Evolutionary conservation across 1,139 yeast genomes (phyloP), one percentile per base, ranked within the genome.

Genomic region (Kodamaea derodonti): DNA sequence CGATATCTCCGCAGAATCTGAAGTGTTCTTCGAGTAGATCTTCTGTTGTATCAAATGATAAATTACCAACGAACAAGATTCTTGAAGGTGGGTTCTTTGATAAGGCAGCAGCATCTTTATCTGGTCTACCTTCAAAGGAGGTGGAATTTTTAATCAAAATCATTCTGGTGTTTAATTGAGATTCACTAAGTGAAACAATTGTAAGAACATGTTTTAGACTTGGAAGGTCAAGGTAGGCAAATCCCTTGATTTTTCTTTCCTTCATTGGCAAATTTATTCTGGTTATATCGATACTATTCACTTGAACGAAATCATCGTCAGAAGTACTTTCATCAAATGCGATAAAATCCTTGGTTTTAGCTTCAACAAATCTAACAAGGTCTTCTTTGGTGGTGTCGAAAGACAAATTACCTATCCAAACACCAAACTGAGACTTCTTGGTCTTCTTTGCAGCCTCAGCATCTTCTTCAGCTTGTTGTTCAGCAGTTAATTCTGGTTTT

Each of bases 331-430:
- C 52, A 4, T 39, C 47, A 6, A 34, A 33, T 11, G 34, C 32
- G 6, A 35, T 39, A 13, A 51, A 56, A 7, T 60, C 65, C 10
- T 61, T 49, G 0, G 92, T 75, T 51, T 82, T 84, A 9, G 76
- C 71, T 3, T 72, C 63, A 8, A 92, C 62, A 44, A 84, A 88
- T 37, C 81, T 69, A 10, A 67, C 64, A 16, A 92, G 55, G 42
- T 88, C 95, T 27, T 84, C 94, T 48, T 75, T 79, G 1, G 81
- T 72, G 5, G 97, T 88, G 36, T 85, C 94, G 50, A 84, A 94
- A 0, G 96, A 74, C 46, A 94, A 61, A 56, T 92, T 94, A 31
- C 98, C 98, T 30, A 92, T 75, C 98, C 98, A 92, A 17, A 88
- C 94, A 30, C 95, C 95, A 49, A 65, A 78, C 36, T 72, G 75